Conservation (phyloP, 192 early-diverging fungal species). For the Coemansia sp. region DNA sequence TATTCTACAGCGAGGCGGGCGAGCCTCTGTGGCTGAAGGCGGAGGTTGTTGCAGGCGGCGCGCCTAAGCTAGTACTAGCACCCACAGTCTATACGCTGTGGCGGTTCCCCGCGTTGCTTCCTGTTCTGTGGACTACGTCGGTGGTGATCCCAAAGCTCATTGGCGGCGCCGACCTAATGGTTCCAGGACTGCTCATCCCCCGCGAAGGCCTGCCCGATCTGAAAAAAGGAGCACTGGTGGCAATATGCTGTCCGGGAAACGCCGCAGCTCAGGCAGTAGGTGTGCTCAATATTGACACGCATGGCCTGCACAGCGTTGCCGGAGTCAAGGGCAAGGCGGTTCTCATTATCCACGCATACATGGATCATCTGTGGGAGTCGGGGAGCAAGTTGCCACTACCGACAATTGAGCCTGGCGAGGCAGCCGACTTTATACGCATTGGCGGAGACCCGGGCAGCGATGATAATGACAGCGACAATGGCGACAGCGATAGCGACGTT, state of each 20-base stretch:
- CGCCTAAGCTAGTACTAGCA: constrained; percentile 55
- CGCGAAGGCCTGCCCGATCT: constrained; percentile 32
- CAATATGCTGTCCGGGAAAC: constrained; percentile 34
- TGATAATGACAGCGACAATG: too few species aligned
- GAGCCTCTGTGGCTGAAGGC: constrained; percentile 72
- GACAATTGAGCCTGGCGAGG: constrained; percentile 18
- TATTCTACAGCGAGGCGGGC: constrained; percentile 63
- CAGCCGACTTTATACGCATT: not conserved
- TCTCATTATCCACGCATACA: constrained; percentile 71
- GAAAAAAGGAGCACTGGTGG: constrained; percentile 31
- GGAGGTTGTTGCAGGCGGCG: constrained; percentile 32
- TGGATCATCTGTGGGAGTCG: constrained; percentile 80
- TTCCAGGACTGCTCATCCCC: constrained; percentile 37
- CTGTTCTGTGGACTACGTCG: constrained; percentile 69
- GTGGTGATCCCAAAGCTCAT: constrained; percentile 71
- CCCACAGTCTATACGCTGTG: constrained; percentile 83
- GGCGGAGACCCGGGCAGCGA: constrained; percentile 12
- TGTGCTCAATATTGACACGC: constrained; percentile 60
- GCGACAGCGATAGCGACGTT: too few species aligned
- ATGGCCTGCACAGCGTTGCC: constrained; percentile 47
- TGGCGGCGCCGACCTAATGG: constrained; percentile 71
- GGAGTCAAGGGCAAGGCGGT: constrained; percentile 84
- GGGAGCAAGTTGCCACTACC: constrained; percentile 70
- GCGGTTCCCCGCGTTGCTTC: constrained; percentile 68
- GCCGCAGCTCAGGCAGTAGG: constrained; percentile 64